These are phyloP conservation scores for Melaleuca alternifolia DNA, from an alignment of 345 rosid genomes.

Conservation along the genomic window DNA sequence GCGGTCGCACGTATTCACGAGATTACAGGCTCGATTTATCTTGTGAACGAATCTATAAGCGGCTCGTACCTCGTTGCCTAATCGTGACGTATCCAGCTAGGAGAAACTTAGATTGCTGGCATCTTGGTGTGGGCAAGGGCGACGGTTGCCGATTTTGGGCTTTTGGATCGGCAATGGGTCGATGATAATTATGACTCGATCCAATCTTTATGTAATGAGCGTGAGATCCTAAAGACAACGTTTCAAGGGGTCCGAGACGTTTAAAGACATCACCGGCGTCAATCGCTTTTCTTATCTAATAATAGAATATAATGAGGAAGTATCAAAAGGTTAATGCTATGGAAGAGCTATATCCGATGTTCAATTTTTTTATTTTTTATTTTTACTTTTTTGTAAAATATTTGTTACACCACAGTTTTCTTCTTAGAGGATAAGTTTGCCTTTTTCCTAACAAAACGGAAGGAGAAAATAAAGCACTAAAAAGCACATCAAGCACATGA, in stretches of 20 bases:
- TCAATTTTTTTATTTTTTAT: neutral
- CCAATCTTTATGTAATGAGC: fast-evolving
- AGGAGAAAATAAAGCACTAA: neutral
- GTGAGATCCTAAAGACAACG: no score
- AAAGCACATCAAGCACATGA: neutral
- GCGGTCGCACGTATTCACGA: neutral
- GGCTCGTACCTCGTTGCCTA: no score
- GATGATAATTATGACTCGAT: neutral
- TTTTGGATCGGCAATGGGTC: neutral
- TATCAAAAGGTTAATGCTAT: neutral
- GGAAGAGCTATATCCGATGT: neutral
- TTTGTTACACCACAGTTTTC: neutral
- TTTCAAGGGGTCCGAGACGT: neutral
- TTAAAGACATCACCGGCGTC: fast-evolving
- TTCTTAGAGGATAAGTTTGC: neutral
- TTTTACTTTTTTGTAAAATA: neutral
- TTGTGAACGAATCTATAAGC: neutral
- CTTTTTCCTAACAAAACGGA: neutral
- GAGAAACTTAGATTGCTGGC: neutral
- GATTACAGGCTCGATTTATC: neutral
- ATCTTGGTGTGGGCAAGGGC: neutral
- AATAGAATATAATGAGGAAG: neutral
- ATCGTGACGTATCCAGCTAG: neutral
- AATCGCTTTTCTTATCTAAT: neutral
- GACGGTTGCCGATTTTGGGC: fast-evolving